Evolutionary conservation across 2,329 filamentous ascomycete genomes (phyloP), one percentile per base, ranked within the genome.

Genomic region (Cylindrodendrum hubeiense): DNA sequence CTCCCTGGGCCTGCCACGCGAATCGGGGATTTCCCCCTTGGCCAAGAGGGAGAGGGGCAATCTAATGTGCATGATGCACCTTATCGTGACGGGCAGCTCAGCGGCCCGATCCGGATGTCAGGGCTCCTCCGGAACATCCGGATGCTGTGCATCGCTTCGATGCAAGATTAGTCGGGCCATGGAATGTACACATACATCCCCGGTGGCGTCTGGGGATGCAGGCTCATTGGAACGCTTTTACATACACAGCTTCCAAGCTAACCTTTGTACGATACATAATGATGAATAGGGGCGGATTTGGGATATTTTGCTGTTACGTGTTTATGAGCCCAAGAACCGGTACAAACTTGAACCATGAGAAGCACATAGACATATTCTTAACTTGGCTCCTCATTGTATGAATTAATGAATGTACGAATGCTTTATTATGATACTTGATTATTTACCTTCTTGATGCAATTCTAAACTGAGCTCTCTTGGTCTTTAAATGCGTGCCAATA

Each of bases 371-470:
- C 22, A 39, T 55, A 12, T 33, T 28, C 37, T 41, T 53, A 10
- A 30, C 17, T 62, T 21, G 22, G 34, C 53, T 21, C 47, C 6
- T 49, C 43, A 21, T 17, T 39, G 51, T 53, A 63, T 53, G 62
- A 67, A 71, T 65, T 64, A 61, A 72, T 70, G 71, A 74, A 69
- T 65, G 65, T 65, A 74, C 43, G 67, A 66, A 60, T 63, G 43
- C 9, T 63, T 54, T 26, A 9, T 30, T 34, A 28, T 41, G 51
- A 47, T 28, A 54, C 13, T 24, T 34, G 28, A 22, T 33, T 49
- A 58, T 24, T 47, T 44, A 33, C 17, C 15, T 24, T 15, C 26
- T 19, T 24, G 5, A 50, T 33, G 26, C 33, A 53, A 17, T 12
- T 58, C 7, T 47, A 34, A 28, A 47, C 22, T 15, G 30, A 13